Percentiles rank a stretch among this genome's conserved stretches.
Conservation (phyloP, 2,329 filamentous ascomycete genomes). For the Ustulina deusta region DNA sequence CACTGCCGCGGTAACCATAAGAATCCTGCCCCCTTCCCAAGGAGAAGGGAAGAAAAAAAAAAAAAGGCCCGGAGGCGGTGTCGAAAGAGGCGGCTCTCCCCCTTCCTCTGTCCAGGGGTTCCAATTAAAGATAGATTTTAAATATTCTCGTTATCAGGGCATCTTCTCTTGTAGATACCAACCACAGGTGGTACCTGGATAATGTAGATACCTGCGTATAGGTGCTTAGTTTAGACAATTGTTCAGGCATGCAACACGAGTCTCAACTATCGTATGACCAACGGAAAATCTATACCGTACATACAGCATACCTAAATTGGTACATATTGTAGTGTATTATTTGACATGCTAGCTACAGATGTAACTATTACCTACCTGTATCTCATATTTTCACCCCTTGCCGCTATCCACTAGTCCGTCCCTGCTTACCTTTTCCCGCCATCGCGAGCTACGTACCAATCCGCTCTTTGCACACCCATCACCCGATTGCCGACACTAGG, state of each 20-base stretch:
- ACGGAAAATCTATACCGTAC: not conserved
- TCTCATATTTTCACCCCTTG: not conserved
- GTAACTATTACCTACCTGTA: no score
- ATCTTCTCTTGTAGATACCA: not conserved
- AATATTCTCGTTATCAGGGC: not conserved
- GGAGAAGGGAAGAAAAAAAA: not conserved
- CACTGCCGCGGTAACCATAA: slow-evolving; percentile 33
- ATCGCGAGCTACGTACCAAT: no score
- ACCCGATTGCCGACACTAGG: no score
- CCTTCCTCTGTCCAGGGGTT: slow-evolving; percentile 21
- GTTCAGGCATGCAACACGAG: not conserved
- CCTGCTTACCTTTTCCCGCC: no score
- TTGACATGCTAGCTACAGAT: no score
- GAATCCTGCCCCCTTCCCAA: slow-evolving; percentile 30
- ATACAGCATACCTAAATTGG: not conserved
- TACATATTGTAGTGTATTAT: not conserved
- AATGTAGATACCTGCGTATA: no score
- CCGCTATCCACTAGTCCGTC: not conserved
- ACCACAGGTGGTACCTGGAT: not conserved
- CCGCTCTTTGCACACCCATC: no score
- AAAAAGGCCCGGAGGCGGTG: slow-evolving; percentile 25
- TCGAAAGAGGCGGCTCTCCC: slow-evolving; percentile 21
- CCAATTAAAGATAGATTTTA: not conserved
- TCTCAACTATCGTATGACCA: slow-evolving; percentile 23
- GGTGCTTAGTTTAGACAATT: no score